Conservation (phyloP, 306 rosid species). For the Lathyrus oleraceus region DNA sequence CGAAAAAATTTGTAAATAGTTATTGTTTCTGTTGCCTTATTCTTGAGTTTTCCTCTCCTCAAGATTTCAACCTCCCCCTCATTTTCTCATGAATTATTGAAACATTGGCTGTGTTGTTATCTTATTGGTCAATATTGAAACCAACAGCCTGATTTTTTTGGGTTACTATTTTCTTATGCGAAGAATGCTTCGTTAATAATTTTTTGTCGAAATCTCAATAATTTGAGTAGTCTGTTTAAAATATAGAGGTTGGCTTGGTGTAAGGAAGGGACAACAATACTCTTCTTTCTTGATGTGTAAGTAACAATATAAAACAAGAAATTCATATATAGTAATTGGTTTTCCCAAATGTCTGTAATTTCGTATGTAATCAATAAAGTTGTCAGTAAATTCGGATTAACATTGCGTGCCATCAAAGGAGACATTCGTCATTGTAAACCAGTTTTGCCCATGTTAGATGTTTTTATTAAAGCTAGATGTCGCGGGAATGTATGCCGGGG, state of each 20-base stretch:
- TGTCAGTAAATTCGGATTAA: conserved; percentile 51
- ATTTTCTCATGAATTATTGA: conserved; percentile 33
- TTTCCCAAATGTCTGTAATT: conserved; percentile 40
- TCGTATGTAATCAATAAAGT: conserved; percentile 39
- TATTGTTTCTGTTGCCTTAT: conserved; percentile 34
- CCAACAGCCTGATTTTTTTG: conserved; percentile 30
- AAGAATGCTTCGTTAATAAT: conserved; percentile 30
- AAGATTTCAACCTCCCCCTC: conserved; percentile 23
- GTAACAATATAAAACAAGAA: conserved; percentile 46
- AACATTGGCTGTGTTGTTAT: conserved; percentile 34
- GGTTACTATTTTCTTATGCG: conserved; percentile 32
- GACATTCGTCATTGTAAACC: conserved; percentile 54
- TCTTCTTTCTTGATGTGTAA: conserved; percentile 32
- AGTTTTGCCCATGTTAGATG: conserved; percentile 46
- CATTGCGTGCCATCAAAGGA: conserved; percentile 55
- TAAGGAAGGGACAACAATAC: conserved; percentile 44
- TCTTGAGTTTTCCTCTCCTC: conserved; percentile 33
- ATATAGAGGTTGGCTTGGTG: conserved; percentile 41
- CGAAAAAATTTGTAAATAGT: conserved; percentile 53
- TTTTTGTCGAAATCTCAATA: conserved; percentile 36
- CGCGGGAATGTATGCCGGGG: conserved; percentile 51
- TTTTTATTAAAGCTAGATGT: conserved; percentile 53
- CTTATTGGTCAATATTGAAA: conserved; percentile 37
- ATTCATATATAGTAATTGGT: conserved; percentile 36
- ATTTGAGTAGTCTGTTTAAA: conserved; percentile 37